A percentile compares a stretch with the other conserved stretches of the same genome.
phyloP scores from a whole-genome alignment of 345 rosid species.

The Triadica sebifera region DNA sequence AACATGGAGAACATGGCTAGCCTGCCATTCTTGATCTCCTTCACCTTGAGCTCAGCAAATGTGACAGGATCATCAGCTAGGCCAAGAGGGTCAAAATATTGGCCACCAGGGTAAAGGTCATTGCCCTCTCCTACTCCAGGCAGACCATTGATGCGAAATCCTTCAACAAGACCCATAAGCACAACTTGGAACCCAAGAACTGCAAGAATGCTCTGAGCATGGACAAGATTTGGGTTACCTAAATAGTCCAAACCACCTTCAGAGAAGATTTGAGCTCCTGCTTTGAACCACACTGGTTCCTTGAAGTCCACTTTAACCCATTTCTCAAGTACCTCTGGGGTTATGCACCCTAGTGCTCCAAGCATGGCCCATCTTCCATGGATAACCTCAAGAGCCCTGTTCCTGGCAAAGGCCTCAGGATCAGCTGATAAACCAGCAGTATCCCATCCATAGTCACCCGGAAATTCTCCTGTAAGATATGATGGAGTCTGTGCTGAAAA shows the following conservation, averaged over 20 bases:
- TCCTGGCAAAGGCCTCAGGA: constrained; percentile 91
- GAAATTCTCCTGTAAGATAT: constrained; percentile 87
- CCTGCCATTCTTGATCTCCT: constrained; percentile 94
- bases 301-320: constrained; percentile 86
- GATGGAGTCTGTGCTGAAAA: constrained; percentile 96
- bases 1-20: constrained; percentile 99
- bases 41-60: constrained; percentile 92
- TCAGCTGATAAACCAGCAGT: constrained; percentile 96
- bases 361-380: constrained; percentile 99
- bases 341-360: constrained; percentile 93
- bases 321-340: constrained; percentile 83
- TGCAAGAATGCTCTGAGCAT: constrained; percentile 96
- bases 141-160: constrained; percentile 91
- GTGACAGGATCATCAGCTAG: constrained; percentile 82
- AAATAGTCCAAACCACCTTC: constrained; percentile 97
- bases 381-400: constrained; percentile 98
- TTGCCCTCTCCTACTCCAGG: constrained; percentile 94
- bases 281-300: constrained; percentile 99
- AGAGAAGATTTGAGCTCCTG: constrained; percentile 95
- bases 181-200: constrained; percentile 85
- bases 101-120: constrained; percentile 89
- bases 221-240: constrained; percentile 96
- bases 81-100: constrained; percentile 85
- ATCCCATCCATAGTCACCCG: constrained; percentile 98
- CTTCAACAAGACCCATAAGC: constrained; percentile 92